phyloP scores from a whole-genome alignment of 441 rosid species.

The Mallotus repandus region DNA sequence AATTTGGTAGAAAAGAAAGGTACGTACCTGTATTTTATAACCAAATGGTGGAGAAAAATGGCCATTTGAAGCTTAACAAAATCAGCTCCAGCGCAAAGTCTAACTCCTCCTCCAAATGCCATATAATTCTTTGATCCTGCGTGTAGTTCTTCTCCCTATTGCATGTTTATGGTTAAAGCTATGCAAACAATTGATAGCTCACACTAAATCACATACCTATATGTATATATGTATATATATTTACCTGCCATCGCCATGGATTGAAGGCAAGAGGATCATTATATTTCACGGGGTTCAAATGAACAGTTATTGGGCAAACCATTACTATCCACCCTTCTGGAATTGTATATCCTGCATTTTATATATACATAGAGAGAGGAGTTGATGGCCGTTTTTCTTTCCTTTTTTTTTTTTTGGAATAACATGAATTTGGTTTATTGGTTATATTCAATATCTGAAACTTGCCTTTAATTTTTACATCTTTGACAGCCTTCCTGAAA shows the following conservation, averaged over 20 bases:
- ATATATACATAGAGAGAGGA: too few species aligned
- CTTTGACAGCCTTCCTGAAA: constrained; percentile 43
- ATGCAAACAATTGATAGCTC: too few species aligned
- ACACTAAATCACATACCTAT: too few species aligned
- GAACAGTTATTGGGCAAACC: constrained; percentile 40
- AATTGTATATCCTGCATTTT: constrained; percentile 44
- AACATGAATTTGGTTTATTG: too few species aligned
- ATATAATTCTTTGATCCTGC: constrained; percentile 17
- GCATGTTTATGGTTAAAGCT: background rate
- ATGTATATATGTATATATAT: too few species aligned
- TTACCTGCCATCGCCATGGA: constrained; percentile 47
- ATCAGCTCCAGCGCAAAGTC: constrained; percentile 26
- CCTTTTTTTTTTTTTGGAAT: too few species aligned
- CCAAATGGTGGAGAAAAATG: constrained; percentile 12
- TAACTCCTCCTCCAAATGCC: constrained; percentile 21
- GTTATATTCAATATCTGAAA: too few species aligned
- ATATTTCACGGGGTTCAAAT: constrained; percentile 35
- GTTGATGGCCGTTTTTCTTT: too few species aligned
- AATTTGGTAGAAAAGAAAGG: too few species aligned
- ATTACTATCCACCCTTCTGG: constrained; percentile 46
- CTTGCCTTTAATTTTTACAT: constrained; percentile 36
- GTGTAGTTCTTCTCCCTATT: constrained; percentile 13
- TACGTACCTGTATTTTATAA: constrained; percentile 1
- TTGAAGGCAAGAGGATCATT: constrained; percentile 40
- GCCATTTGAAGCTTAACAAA: constrained; percentile 23